Base-by-base conservation (phyloP, 441 rosid genomes). In the Metrosideros polymorpha region DNA sequence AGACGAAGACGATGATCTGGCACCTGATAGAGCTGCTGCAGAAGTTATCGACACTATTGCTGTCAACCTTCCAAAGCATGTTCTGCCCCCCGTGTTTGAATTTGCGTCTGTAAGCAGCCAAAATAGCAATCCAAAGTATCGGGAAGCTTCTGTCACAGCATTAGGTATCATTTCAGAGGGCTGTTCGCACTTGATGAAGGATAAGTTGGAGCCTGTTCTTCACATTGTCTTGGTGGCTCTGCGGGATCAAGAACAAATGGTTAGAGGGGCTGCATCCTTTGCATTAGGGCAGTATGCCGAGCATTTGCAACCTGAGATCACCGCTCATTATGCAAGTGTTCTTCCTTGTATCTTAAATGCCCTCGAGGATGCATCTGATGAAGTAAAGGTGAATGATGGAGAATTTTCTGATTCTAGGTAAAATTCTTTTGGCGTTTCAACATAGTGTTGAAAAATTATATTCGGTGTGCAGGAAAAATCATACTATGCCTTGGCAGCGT, bases 1-100 rank as follows among this genome's bases (percentile, higher is more conserved):
- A 82, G 98, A 95, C 29, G 98, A 94, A 86, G 99, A 96, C 88
- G 98, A 98, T 94, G 99, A 98, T 94, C 99, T 98, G 89, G 95
- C 97, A 85, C 94, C 99, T 83, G 99, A 98, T 91, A 94, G 99
- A 87, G 99, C 99, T 88, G 99, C 99, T 91, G 99, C 99, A 42
- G 99, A 98, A 94, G 99, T 98, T 91, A 96, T 98, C 88, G 99
- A 98, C 89, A 98, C 99, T 9, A 93, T 97, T 94, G 96, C 99
- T 87, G 87, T 97, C 93, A 97, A 92, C 92, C 95, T 98, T 86
- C 92, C 99, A 63, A 98, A 96, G 90, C 99, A 93, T 85, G 97
- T 98, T 4, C 95, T 94, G 77, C 93, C 90, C 54, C 94, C 97
- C 77, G 95, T 96, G 89, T 85, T 92, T 77, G 99, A 98, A 90